phyloP scores from a whole-genome alignment of 208 protist genomes.

The Wallacemonas collosoma region DNA sequence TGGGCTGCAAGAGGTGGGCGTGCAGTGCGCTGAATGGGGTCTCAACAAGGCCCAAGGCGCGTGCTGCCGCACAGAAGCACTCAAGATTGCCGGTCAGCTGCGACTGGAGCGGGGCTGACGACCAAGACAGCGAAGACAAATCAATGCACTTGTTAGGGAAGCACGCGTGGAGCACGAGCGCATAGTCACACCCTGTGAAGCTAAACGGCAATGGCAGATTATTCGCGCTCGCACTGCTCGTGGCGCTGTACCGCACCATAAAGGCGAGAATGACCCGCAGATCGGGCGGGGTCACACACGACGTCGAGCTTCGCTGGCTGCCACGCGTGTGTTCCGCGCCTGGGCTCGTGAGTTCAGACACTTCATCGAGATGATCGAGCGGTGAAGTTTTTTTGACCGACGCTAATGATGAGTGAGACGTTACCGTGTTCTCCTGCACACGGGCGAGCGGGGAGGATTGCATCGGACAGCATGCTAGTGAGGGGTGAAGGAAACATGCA shows the following conservation, averaged over 20 bases:
- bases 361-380: background rate
- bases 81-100: slow-evolving; percentile 64
- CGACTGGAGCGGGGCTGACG: slow-evolving; percentile 36
- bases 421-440: background rate
- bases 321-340: background rate
- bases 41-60: slow-evolving; percentile 38
- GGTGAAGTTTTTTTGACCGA: background rate
- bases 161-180: slow-evolving; percentile 60
- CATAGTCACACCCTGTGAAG: slow-evolving; percentile 76
- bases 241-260: slow-evolving; percentile 47
- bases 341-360: background rate
- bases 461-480: background rate
- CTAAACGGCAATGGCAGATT: slow-evolving; percentile 28
- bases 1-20: slow-evolving; percentile 39
- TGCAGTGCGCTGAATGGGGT: slow-evolving; percentile 48
- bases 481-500: slow-evolving; percentile 4
- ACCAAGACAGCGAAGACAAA: slow-evolving; percentile 61
- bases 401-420: background rate
- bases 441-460: background rate
- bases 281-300: slow-evolving; percentile 19
- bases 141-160: slow-evolving; percentile 60
- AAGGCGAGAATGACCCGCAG: slow-evolving; percentile 43
- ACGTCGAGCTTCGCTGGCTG: background rate
- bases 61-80: slow-evolving; percentile 55
- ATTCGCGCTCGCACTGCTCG: slow-evolving; percentile 20